These are phyloP conservation scores for Bretziella fagacearum DNA, from an alignment of 2,329 filamentous ascomycete genomes.

Conservation along the genomic window DNA sequence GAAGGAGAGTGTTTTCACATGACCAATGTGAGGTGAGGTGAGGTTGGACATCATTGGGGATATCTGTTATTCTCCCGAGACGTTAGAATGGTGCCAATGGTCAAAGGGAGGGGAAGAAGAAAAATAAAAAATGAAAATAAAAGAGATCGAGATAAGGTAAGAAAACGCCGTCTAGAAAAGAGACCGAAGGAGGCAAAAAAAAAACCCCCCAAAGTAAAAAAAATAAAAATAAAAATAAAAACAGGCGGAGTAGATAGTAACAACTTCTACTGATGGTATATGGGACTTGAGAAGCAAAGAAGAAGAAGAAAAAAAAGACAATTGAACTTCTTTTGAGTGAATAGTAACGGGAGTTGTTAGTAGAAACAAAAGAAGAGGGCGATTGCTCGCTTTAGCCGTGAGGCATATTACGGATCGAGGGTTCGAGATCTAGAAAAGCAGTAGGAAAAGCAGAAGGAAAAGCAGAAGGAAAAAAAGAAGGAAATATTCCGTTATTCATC, in stretches of 20 bases:
- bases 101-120: neutral
- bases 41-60: neutral
- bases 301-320: neutral
- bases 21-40: too few relatives aligned
- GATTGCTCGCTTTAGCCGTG: neutral
- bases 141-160: neutral
- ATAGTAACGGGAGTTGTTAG: neutral
- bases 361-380: neutral
- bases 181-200: neutral
- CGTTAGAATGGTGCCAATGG: neutral
- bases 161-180: neutral
- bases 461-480: neutral
- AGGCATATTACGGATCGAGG: neutral
- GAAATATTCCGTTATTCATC: conserved; percentile 3
- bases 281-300: neutral
- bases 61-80: neutral
- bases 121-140: conserved; percentile 1
- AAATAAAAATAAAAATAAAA: neutral
- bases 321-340: neutral
- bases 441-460: neutral
- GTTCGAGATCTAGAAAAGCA: conserved; percentile 1
- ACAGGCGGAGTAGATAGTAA: neutral
- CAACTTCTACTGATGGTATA: conserved; percentile 2
- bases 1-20: too few relatives aligned
- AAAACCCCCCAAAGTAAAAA: neutral